These are phyloP conservation scores for Dioscorea zingiberensis DNA, from an alignment of 106 monocot genomes.

Conservation along the genomic window DNA sequence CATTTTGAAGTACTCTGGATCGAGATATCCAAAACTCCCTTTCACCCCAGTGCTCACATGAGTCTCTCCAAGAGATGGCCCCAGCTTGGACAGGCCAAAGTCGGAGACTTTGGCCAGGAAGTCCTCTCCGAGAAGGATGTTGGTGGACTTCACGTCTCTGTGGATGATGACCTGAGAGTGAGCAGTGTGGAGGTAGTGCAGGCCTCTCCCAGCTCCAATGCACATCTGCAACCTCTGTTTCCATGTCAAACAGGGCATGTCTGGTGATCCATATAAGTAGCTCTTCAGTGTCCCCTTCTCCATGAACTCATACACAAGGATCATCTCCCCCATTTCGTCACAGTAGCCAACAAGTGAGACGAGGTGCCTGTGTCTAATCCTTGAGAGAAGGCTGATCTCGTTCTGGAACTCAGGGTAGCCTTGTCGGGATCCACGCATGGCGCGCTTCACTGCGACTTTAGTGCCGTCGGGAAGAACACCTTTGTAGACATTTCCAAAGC, in stretches of 20 bases:
- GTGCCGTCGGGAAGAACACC: constrained; percentile 50
- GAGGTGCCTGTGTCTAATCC: constrained; percentile 56
- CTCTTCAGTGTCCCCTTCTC: constrained; percentile 43
- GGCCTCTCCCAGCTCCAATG: constrained; percentile 25
- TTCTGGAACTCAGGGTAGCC: constrained; percentile 59
- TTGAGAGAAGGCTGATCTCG: constrained; percentile 48
- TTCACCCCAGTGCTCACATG: constrained; percentile 82
- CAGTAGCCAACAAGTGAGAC: constrained; percentile 66
- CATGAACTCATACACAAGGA: constrained; percentile 27
- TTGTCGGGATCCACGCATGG: constrained; percentile 25
- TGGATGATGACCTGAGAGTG: constrained; percentile 61
- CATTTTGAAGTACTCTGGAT: constrained; percentile 84
- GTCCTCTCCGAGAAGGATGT: constrained; percentile 58
- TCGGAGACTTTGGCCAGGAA: constrained; percentile 55
- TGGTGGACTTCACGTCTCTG: constrained; percentile 88
- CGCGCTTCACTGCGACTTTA: constrained; percentile 51
- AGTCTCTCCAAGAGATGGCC: constrained; percentile 53
- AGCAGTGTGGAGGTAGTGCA: constrained; percentile 42
- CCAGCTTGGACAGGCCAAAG: constrained; percentile 68
- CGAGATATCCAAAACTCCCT: constrained; percentile 85
- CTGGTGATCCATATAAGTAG: constrained; percentile 33
- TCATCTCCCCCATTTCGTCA: constrained; percentile 42
- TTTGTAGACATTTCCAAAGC: constrained; percentile 62
- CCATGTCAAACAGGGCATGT: constrained; percentile 30
- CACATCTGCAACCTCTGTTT: constrained; percentile 31